A percentile compares a stretch with the other conserved stretches of the same genome.
These are phyloP conservation scores for Candida albicans DNA, from an alignment of 1,139 yeast genomes.

Conservation along the genomic window DNA sequence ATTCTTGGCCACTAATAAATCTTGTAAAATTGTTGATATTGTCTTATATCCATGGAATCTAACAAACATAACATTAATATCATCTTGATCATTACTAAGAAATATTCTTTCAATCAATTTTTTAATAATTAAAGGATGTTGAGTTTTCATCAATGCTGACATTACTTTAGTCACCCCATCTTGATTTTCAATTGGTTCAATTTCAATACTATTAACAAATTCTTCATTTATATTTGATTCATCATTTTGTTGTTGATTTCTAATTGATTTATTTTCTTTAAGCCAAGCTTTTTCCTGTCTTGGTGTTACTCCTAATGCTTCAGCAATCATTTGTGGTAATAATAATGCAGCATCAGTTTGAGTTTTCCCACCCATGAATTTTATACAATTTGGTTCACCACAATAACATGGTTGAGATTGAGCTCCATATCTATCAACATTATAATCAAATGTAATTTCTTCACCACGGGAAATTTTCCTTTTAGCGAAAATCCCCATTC, in stretches of 20 bases:
- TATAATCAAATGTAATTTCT: constrained; percentile 93
- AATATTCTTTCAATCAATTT: constrained; percentile 70
- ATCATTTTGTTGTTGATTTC: constrained; percentile 51
- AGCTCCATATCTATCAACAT: constrained; percentile 95
- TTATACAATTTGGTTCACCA: constrained; percentile 89
- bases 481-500: constrained; percentile 95
- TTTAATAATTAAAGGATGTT: constrained; percentile 63
- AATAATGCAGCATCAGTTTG: constrained; percentile 88
- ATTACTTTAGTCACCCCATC: constrained; percentile 78
- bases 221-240: constrained; percentile 62
- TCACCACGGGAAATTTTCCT: constrained; percentile 74
- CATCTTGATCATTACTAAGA: constrained; percentile 48
- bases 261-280: constrained; percentile 53
- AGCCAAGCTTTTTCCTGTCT: constrained; percentile 64
- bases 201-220: constrained; percentile 60
- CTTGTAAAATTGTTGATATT: constrained; percentile 58
- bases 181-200: constrained; percentile 43
- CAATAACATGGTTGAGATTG: constrained; percentile 93
- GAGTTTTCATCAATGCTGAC: constrained; percentile 77
- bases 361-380: constrained; percentile 93
- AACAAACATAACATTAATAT: constrained; percentile 61
- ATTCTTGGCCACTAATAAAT: constrained; percentile 8
- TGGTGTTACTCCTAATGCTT: constrained; percentile 78
- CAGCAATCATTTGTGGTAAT: constrained; percentile 80
- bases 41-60: constrained; percentile 88